Evolutionary conservation across 2,329 filamentous ascomycete species (phyloP), one percentile per base, ranked within the genome.

Genomic region (Scortechinia acanthostroma): DNA sequence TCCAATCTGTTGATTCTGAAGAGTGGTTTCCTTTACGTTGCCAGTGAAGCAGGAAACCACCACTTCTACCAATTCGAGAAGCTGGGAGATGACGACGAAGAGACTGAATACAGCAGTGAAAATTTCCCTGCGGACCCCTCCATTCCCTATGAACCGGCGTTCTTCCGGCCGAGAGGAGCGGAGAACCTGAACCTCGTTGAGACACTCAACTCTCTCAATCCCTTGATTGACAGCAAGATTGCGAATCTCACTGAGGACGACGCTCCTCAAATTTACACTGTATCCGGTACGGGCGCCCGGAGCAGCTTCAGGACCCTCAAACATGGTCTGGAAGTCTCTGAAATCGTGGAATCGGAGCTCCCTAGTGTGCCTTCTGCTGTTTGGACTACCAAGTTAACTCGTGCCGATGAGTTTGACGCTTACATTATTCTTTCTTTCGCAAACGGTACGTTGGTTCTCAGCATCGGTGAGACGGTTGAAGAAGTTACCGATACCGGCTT

Each of bases 31-130:
- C 75, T 98, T 10, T 98, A 93, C 57, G 86, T 91, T 45, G 89
- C 90, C 4, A 88, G 88, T 56, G 91, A 98, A 63, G 90, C 86
- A 51, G 93, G 94, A 22, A 93, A 96, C 59, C 88, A 94, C 59
- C 82, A 90, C 48, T 90, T 98, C 53, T 98, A 97, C 63, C 91
- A 97, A 60, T 95, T 99, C 50, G 90, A 96, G 61, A 95, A 95
- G 57, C 79, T 99, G 4, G 94, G 91, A 35, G 93, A 98, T 50
- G 91, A 97, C 55, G 90, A 95, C 50, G 86, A 95, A 2, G 90
- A 97, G 62, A 74, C 81, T 1, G 86, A 95, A 57, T 96, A 91
- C 56, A 76, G 73, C 21, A 96, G 91, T 62, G 88, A 93, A 45
- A 74, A 86, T 50, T 95, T 86, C 52, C 83, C 89, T 1, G 76